phyloP scores from a whole-genome alignment of 169 alveolate species.

The Ichthyophthirius multifiliis region DNA sequence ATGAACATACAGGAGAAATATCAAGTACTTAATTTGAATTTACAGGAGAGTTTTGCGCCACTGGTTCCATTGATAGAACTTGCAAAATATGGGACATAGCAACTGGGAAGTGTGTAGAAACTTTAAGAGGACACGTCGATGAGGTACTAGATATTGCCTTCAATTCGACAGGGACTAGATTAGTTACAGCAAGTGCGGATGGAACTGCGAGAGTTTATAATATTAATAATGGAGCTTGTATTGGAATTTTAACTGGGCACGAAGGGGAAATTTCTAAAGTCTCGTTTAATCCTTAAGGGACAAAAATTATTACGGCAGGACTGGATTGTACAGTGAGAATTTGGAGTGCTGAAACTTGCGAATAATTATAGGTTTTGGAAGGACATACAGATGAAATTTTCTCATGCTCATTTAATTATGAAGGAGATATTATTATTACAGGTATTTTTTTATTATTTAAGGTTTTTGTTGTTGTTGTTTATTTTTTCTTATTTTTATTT shows the following conservation, averaged over 20 bases:
- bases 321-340: conserved; percentile 81
- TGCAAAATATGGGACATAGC: conserved; percentile 60
- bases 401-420: conserved; percentile 87
- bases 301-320: conserved; percentile 82
- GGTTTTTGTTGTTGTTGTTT: neutral
- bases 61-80: conserved; percentile 81
- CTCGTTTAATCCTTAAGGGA: conserved; percentile 85
- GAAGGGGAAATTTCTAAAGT: conserved; percentile 86
- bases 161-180: conserved; percentile 83
- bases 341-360: conserved; percentile 85
- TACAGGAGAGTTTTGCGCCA: conserved; percentile 82
- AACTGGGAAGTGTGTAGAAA: conserved; percentile 71
- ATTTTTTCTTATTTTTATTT: neutral
- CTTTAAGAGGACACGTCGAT: conserved; percentile 84
- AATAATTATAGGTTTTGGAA: conserved; percentile 72
- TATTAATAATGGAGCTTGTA: conserved; percentile 79
- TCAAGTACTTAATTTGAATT: conserved; percentile 87
- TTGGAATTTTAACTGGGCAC: conserved; percentile 74
- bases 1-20: conserved; percentile 85
- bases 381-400: conserved; percentile 86
- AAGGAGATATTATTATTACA: conserved; percentile 88
- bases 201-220: conserved; percentile 85
- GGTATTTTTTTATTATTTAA: conserved; percentile 21
- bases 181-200: conserved; percentile 87
- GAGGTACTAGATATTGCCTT: conserved; percentile 85